These are phyloP conservation scores for Planoprotostelium fungivorum DNA, from an alignment of 78 protist genomes.

Conservation along the genomic window DNA sequence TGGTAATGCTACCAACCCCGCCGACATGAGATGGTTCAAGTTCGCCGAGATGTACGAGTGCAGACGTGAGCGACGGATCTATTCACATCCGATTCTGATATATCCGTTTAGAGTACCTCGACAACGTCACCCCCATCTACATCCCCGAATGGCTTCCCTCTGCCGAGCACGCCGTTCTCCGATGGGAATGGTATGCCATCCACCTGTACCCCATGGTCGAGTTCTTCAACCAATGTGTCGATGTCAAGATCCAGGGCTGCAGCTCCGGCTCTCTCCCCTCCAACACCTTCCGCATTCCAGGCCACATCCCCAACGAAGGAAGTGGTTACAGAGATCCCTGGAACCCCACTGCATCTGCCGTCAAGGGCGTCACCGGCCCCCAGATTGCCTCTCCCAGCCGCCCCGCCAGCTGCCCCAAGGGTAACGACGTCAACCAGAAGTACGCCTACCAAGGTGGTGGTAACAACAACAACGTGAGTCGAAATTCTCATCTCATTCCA, in stretches of 20 bases:
- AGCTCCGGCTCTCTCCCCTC: neutral
- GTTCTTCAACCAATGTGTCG: neutral
- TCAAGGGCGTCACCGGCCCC: neutral
- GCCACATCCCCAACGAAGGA: neutral
- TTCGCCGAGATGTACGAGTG: neutral
- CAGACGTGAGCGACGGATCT: neutral
- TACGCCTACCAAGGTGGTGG: neutral
- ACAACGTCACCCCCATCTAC: neutral
- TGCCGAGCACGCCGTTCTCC: neutral
- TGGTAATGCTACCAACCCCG: neutral
- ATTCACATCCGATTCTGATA: neutral
- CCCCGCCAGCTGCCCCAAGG: neutral
- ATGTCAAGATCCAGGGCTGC: neutral
- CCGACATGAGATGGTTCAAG: neutral
- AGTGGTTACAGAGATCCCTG: neutral
- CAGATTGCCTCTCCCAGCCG: neutral
- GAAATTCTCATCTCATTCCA: neutral
- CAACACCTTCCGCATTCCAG: neutral
- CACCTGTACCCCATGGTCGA: neutral
- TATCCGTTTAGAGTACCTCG: neutral
- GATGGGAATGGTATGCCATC: neutral
- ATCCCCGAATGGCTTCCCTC: neutral
- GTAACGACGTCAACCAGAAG: neutral
- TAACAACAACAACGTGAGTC: neutral
- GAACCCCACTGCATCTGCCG: neutral